Base-by-base conservation (phyloP, 495 filamentous ascomycete species). In the Trypethelium eluteriae region DNA sequence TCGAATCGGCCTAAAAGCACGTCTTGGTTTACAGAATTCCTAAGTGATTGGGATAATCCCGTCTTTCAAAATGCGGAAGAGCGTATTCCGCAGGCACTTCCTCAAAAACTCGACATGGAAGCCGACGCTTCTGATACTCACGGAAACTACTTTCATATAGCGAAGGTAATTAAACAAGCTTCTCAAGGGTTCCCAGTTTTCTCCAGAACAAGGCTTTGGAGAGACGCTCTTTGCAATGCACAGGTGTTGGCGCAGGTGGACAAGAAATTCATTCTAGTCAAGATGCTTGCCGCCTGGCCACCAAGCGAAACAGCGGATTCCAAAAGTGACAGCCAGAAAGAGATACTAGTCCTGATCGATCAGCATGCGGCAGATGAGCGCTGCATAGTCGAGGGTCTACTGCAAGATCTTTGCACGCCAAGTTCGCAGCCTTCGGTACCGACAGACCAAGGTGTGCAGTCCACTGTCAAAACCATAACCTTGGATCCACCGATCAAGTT, bases 311-410 rank as follows among this genome's bases (percentile, higher is more conserved):
- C 6, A 35, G 39, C 35, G 35, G 62, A 62, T 32, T 62, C 14
- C 7, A 3, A 59, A 36, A 34, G 36, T 11, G 32, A n/a, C 14
- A 9, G 5, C 18, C 18, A 9, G 2, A 59, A 11, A 6, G 57
- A 78, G 0, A 65, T 84, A 11, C 78, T 98, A 1, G 82, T 95
- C 0, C 80, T 97, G 10, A 83, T 98, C 56, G 94, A 98, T 74
- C 94, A 98, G 71, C 94, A 98, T 74, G 94, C 94, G 10, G 94
- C 93, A 1, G 91, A 95, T 76, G 94, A 98, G 76, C 83, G 94
- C 25, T 88, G 89, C 71, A 84, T 88, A 5, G 83, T 97, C 7
- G 94, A 98, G 75, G 72, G 73, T 0, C 80, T 98, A 0, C 78
- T 89, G 46, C 66, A 72, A 25, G 83, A 86, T 10, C 73, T 88